Evolutionary conservation across 2,329 filamentous ascomycete species (phyloP), one percentile per base, ranked within the genome.

Genomic region (Fusarium subglutinans): DNA sequence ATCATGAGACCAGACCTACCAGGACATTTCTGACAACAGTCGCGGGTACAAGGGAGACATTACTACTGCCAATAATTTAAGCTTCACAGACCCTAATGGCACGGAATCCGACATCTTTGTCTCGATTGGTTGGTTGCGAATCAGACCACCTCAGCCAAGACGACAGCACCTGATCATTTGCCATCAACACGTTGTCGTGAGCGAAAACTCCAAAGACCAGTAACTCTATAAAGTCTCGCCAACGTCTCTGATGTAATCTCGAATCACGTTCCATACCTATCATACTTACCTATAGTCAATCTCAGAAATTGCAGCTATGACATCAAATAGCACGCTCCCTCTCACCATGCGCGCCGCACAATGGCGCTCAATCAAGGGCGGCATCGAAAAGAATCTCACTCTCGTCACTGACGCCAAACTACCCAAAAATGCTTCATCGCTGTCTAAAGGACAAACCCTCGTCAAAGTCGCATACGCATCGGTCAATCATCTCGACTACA

Each of bases 401-500:
- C 24, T 62, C 5, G 15, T 20, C 20, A 18, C 13, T 8, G 58
- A 74, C 5, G 61, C 71, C 1, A 70, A 57, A 18, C 35, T 76
- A 14, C 74, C 72, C 1, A 69, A 56, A 22, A 15, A 13, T 10
- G 26, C 63, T 7, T 17, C 37, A 6, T 50, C 63, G 1, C 45
- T 75, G 2, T 40, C 51, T 0, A 73, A 61, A 22, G 69, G 65
- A 9, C 45, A 73, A 8, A 69, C 69, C 0, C 58, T 76, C 1
- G 41, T 76, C 35, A 75, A 64, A 4, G 74, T 76, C 4, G 63
- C 74, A 4, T 76, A 76, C 15, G 61, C 69, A 33, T 76, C 74
- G 7, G 41, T 76, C 35, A 76, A 76, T 17, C 74, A 76, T 24
- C 69, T 76, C 6, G 71, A 76, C 45, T 76, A 73, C 24, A 76